A percentile compares a stretch with the other conserved stretches of the same genome.
Conservation (phyloP, 768 basidiomycete species). For the Boletus rufocinnamomeus region DNA sequence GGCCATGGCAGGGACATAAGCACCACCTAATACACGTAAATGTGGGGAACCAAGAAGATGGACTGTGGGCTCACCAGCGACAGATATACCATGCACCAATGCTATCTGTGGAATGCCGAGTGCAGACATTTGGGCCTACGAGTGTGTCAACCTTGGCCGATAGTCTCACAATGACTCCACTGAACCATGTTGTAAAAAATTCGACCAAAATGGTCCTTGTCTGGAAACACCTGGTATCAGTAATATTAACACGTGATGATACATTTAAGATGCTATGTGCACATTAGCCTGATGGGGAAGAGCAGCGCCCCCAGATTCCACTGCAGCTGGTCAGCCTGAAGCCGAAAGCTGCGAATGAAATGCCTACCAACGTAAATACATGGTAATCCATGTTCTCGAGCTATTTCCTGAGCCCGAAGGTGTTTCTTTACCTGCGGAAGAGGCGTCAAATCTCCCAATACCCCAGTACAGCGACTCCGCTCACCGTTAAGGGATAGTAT, state of each 20-base stretch:
- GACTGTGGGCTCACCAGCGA: slow-evolving; percentile 57
- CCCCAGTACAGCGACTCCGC: slow-evolving; percentile 10
- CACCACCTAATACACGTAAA: slow-evolving; percentile 58
- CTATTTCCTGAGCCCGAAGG: slow-evolving; percentile 90
- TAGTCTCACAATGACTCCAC: slow-evolving; percentile 4
- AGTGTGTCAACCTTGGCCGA: slow-evolving; percentile 11
- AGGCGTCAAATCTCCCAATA: background rate
- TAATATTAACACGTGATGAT: slow-evolving; percentile 1
- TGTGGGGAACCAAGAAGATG: slow-evolving; percentile 3
- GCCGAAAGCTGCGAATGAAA: background rate
- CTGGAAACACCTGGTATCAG: slow-evolving; percentile 71
- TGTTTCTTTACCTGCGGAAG: slow-evolving; percentile 84
- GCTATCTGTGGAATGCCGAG: slow-evolving; percentile 90
- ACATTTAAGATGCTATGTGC: slow-evolving; percentile 4
- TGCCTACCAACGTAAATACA: slow-evolving; percentile 87
- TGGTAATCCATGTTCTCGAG: slow-evolving; percentile 85
- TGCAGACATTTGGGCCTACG: slow-evolving; percentile 89
- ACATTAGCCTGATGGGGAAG: slow-evolving; percentile 89
- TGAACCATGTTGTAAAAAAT: slow-evolving; percentile 96
- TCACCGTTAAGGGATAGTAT: slow-evolving; percentile 83
- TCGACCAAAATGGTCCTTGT: slow-evolving; percentile 92
- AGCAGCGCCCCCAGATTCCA: slow-evolving; percentile 93
- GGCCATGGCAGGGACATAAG: slow-evolving; percentile 95
- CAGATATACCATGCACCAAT: slow-evolving; percentile 91
- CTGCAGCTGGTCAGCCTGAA: slow-evolving; percentile 40